phyloP scores from a whole-genome alignment of 108 stramenopile species.

The Discostella stelligeroides region DNA sequence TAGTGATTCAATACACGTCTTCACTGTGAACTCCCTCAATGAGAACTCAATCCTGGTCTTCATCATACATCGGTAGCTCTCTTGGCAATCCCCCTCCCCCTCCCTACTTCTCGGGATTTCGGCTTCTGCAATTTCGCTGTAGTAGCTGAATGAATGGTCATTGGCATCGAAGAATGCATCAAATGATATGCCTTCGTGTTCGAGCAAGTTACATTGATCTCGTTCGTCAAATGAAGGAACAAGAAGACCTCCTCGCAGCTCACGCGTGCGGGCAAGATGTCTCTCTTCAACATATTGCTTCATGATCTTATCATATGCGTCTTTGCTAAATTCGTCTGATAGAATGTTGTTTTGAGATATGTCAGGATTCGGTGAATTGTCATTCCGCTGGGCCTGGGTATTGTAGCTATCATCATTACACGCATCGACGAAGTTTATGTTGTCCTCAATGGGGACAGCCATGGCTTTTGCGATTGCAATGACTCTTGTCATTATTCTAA shows the following conservation, averaged over 20 bases:
- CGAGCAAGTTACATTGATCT: slow-evolving; percentile 40
- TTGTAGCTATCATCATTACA: neutral
- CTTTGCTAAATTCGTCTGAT: slow-evolving; percentile 58
- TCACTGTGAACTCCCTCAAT: slow-evolving; percentile 55
- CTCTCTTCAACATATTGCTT: slow-evolving; percentile 77
- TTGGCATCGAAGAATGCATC: slow-evolving; percentile 89
- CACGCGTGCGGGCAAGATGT: slow-evolving; percentile 61
- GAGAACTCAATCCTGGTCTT: slow-evolving; percentile 63
- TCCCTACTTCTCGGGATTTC: slow-evolving; percentile 13
- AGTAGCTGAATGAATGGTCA: slow-evolving; percentile 69
- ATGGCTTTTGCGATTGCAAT: slow-evolving; percentile 22
- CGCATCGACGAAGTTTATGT: slow-evolving; percentile 4
- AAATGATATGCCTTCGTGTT: slow-evolving; percentile 55
- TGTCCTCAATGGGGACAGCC: neutral
- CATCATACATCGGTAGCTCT: slow-evolving; percentile 27
- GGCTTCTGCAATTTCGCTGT: slow-evolving; percentile 48
- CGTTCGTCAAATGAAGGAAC: slow-evolving; percentile 60
- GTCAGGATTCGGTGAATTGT: neutral
- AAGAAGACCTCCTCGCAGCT: slow-evolving; percentile 72
- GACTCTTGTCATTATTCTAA: slow-evolving; percentile 3
- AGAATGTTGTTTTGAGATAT: slow-evolving; percentile 5
- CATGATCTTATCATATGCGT: slow-evolving; percentile 70
- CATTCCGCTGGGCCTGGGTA: neutral
- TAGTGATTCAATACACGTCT: slow-evolving; percentile 39
- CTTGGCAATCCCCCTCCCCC: slow-evolving; percentile 13